phyloP scores from a whole-genome alignment of 345 rosid genomes.

The Rhodamnia rubescens region DNA sequence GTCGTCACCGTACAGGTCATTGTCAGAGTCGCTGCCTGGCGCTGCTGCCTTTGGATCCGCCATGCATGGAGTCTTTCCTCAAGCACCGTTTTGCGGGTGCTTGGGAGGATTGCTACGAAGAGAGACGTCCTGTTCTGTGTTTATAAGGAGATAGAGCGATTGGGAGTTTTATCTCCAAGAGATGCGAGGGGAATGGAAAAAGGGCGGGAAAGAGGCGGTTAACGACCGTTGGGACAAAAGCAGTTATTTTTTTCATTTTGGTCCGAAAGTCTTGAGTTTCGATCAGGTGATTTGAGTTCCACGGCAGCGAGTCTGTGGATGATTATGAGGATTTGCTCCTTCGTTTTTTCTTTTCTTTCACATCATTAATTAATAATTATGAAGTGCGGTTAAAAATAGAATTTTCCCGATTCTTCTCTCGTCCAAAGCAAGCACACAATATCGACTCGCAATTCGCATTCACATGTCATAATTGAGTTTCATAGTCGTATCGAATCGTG shows the following conservation, averaged over 20 bases:
- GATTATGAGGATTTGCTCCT: not conserved
- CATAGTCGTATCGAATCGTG: rapidly evolving
- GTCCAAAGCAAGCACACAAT: not conserved
- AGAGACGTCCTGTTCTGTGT: not conserved
- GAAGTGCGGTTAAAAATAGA: not conserved
- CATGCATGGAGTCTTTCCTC: conserved; percentile 6
- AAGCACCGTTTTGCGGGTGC: not conserved
- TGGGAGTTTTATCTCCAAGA: not conserved
- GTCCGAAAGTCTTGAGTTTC: not conserved
- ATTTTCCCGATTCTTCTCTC: not conserved
- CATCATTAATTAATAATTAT: not conserved
- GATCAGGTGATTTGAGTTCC: not conserved
- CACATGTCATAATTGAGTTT: not conserved
- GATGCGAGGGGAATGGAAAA: not conserved
- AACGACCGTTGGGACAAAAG: not conserved
- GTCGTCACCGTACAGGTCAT: conserved; percentile 2
- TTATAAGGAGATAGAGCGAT: not conserved
- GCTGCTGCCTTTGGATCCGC: conserved; percentile 14
- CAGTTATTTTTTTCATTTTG: not conserved
- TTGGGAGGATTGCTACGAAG: not conserved
- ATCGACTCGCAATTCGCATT: rapidly evolving
- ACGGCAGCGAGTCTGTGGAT: not conserved
- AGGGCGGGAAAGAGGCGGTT: not conserved
- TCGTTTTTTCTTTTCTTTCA: not conserved
- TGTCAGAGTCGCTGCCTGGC: conserved; percentile 23